These are phyloP conservation scores for Lactifluus subvellereus DNA, from an alignment of 768 basidiomycete species.

Conservation along the genomic window DNA sequence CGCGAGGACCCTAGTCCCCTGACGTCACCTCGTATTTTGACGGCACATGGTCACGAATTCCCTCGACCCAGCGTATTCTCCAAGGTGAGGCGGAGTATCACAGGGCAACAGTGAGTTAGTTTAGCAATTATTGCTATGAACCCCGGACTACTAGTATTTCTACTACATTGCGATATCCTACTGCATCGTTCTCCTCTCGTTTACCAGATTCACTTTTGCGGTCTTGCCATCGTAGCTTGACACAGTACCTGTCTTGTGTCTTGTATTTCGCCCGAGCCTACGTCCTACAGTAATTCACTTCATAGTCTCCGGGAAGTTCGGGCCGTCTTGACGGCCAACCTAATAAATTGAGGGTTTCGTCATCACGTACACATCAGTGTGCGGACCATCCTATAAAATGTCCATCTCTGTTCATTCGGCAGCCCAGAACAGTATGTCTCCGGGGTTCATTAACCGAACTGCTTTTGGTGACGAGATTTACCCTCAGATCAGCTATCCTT, in stretches of 20 bases:
- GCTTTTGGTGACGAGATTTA: neutral
- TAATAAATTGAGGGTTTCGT: neutral
- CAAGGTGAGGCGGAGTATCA: slow-evolving; percentile 11
- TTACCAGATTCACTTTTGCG: neutral
- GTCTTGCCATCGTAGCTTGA: neutral
- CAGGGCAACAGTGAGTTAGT: neutral
- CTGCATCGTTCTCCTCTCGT: neutral
- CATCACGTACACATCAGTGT: neutral
- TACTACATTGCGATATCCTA: slow-evolving; percentile 4
- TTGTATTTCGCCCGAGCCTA: neutral
- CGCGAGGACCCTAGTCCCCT: slow-evolving; percentile 1
- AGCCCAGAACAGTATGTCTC: slow-evolving; percentile 55
- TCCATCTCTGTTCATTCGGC: slow-evolving; percentile 53
- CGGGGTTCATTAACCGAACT: neutral
- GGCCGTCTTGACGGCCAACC: neutral
- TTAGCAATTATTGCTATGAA: neutral
- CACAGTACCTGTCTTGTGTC: neutral
- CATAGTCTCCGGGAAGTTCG: neutral
- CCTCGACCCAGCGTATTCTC: slow-evolving; percentile 11
- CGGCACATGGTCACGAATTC: neutral
- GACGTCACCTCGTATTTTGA: neutral
- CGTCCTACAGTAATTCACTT: neutral
- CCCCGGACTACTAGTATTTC: neutral
- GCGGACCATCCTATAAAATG: neutral
- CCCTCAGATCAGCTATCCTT: slow-evolving; percentile 60